phyloP scores from a whole-genome alignment of 169 alveolate genomes.

The Cryptosporidium meleagridis region DNA sequence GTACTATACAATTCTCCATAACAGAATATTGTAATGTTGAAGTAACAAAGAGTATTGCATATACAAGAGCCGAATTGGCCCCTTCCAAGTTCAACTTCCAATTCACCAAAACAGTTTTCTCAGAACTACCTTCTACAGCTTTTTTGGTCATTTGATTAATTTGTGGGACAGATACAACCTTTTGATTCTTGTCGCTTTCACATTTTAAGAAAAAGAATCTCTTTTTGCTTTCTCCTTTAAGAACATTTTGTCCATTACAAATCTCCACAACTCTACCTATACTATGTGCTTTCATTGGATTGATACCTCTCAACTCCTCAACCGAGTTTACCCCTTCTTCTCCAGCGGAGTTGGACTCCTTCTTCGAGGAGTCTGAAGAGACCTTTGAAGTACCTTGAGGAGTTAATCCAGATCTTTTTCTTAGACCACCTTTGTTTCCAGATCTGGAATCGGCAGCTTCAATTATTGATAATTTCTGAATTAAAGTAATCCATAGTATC shows the following conservation, averaged over 20 bases:
- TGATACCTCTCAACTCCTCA: background rate
- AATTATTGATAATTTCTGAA: background rate
- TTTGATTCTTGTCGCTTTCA: conserved; percentile 1
- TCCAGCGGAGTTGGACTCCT: conserved; percentile 2
- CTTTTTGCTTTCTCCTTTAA: conserved; percentile 38
- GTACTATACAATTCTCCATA: conserved; percentile 33
- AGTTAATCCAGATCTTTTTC: conserved; percentile 25
- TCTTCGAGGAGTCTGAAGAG: conserved; percentile 37
- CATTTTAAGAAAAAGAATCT: conserved; percentile 57
- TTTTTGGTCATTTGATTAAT: conserved; percentile 6
- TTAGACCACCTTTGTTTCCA: conserved; percentile 16
- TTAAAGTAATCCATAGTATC: background rate
- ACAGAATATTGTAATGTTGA: conserved; percentile 33
- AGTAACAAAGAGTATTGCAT: conserved; percentile 16
- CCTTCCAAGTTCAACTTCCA: conserved; percentile 67
- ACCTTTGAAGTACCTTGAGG: conserved; percentile 48
- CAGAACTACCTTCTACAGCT: conserved; percentile 5
- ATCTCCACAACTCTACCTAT: conserved; percentile 44
- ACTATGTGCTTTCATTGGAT: conserved; percentile 48
- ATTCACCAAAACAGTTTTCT: conserved; percentile 2
- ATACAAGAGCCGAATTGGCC: conserved; percentile 57
- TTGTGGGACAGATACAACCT: conserved; percentile 45
- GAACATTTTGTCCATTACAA: conserved; percentile 38
- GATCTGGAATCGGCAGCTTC: background rate
- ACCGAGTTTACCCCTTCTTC: background rate